A percentile compares a stretch with the other conserved stretches of the same genome.
These are phyloP conservation scores for Cryptosporidium ryanae DNA, from an alignment of 169 alveolate genomes.

Conservation along the genomic window DNA sequence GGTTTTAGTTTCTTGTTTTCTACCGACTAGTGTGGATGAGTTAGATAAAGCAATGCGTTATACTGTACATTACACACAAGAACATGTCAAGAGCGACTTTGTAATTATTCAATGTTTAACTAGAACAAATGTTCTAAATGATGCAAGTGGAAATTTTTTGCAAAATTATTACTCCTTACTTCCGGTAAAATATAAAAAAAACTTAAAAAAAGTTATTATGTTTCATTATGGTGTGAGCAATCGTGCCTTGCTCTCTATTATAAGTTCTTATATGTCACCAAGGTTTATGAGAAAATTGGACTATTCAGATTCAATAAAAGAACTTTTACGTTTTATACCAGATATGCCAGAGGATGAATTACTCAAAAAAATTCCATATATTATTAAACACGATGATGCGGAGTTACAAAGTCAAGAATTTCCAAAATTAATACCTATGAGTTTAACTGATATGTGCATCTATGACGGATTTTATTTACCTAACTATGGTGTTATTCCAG, in stretches of 20 bases:
- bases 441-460: slow-evolving; percentile 18
- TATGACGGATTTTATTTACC: slow-evolving; percentile 48
- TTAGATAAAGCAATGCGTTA: slow-evolving; percentile 72
- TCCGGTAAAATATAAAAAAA: slow-evolving; percentile 54
- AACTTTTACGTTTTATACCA: slow-evolving; percentile 54
- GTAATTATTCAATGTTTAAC: slow-evolving; percentile 54
- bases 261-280: slow-evolving; percentile 71
- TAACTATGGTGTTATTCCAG: slow-evolving; percentile 52
- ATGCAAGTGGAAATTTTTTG: slow-evolving; percentile 47
- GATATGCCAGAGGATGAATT: slow-evolving; percentile 50
- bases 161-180: slow-evolving; percentile 43
- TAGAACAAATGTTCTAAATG: slow-evolving; percentile 51
- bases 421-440: slow-evolving; percentile 31
- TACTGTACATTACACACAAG: slow-evolving; percentile 27
- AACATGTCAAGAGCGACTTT: slow-evolving; percentile 53
- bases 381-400: slow-evolving; percentile 72
- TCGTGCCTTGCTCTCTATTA: slow-evolving; percentile 52
- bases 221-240: slow-evolving; percentile 72
- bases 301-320: slow-evolving; percentile 69
- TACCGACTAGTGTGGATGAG: slow-evolving; percentile 52
- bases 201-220: slow-evolving; percentile 66
- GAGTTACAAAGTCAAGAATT: slow-evolving; percentile 35
- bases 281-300: slow-evolving; percentile 68
- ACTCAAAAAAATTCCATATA: slow-evolving; percentile 21
- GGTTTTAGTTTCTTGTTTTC: slow-evolving; percentile 57